phyloP scores from a whole-genome alignment of 306 rosid genomes.

The Abrus pulchellus region DNA sequence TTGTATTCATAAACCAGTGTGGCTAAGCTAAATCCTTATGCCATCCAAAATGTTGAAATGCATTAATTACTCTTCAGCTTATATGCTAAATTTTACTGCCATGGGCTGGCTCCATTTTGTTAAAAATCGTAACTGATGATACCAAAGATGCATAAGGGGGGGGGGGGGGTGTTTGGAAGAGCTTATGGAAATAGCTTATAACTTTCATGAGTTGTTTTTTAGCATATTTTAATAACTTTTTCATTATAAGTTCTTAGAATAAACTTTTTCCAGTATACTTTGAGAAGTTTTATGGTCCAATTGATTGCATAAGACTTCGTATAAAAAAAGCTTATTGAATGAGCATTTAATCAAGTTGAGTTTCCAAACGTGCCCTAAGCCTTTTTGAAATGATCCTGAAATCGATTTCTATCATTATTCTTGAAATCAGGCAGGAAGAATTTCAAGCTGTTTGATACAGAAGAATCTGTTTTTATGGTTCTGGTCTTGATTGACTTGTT shows the following conservation, averaged over 20 bases:
- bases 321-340: no score
- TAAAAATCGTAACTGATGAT: constrained; percentile 10
- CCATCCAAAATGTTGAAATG: background rate
- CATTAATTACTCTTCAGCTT: constrained; percentile 21
- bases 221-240: no score
- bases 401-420: constrained; percentile 22
- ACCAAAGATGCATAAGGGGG: background rate
- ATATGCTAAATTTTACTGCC: background rate
- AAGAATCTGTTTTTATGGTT: constrained; percentile 27
- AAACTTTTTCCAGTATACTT: no score
- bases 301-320: no score
- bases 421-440: constrained; percentile 22
- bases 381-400: background rate
- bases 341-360: no score
- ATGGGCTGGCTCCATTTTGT: background rate
- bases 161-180: no score
- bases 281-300: no score
- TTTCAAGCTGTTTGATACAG: constrained; percentile 25
- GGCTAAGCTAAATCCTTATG: background rate
- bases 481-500: constrained; percentile 32
- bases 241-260: no score
- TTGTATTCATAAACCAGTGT: background rate
- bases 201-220: no score
- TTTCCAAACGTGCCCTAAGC: background rate
- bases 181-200: no score